These are phyloP conservation scores for Neonectria hederae DNA, from an alignment of 2,329 filamentous ascomycete species.

Conservation along the genomic window DNA sequence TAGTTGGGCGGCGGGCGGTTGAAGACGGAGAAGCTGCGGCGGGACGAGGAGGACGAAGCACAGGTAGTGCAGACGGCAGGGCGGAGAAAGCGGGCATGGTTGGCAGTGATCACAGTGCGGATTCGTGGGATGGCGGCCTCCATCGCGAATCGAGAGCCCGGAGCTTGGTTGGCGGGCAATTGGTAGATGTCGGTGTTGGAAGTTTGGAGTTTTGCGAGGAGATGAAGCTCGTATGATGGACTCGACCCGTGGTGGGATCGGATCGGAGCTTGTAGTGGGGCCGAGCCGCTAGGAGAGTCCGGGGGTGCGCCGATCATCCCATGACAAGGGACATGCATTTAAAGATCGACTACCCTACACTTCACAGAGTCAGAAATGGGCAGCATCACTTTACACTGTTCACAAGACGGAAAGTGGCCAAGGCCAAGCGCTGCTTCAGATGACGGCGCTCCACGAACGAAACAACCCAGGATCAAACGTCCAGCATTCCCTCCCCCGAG, in stretches of 20 bases:
- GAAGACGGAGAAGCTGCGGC: conserved; percentile 76
- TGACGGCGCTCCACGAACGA: no score
- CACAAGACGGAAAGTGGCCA: no score
- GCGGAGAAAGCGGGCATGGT: conserved; percentile 28
- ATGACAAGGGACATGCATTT: background rate
- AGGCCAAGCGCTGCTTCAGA: no score
- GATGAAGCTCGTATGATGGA: conserved; percentile 23
- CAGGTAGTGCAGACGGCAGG: conserved; percentile 34
- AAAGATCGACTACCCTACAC: background rate
- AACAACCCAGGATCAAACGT: no score
- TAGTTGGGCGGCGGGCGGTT: conserved; percentile 89
- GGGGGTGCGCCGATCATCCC: conserved; percentile 3
- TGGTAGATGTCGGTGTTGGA: background rate
- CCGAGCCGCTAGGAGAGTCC: conserved; percentile 4
- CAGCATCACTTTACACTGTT: background rate
- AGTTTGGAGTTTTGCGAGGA: conserved; percentile 4
- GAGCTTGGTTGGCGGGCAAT: background rate
- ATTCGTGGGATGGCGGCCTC: conserved; percentile 36
- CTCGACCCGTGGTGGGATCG: conserved; percentile 15
- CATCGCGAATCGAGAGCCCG: conserved; percentile 31
- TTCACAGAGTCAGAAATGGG: background rate
- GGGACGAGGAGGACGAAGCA: conserved; percentile 28
- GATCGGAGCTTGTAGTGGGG: conserved; percentile 25
- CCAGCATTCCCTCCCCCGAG: no score
- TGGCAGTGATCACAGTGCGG: conserved; percentile 30